These are phyloP conservation scores for Centrapalus pauciflorus DNA, from an alignment of 129 eudicot genomes.

Conservation along the genomic window DNA sequence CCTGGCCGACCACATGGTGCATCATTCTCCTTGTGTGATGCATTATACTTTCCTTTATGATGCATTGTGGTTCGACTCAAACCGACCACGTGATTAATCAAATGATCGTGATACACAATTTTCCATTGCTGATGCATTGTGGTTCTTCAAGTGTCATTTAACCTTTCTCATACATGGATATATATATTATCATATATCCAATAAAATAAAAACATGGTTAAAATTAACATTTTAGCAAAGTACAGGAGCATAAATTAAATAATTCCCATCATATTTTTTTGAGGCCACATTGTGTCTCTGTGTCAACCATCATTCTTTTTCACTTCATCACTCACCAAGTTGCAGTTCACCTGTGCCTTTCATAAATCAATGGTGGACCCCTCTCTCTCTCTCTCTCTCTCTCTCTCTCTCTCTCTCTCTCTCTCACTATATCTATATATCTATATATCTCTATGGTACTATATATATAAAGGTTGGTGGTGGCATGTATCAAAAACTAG, in stretches of 20 bases:
- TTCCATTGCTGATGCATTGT: too few relatives aligned
- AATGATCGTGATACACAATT: too few relatives aligned
- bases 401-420: constrained; percentile 18
- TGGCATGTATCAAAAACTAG: constrained; percentile 30
- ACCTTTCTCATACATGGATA: too few relatives aligned
- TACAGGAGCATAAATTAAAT: constrained; percentile 27
- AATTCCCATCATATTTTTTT: not conserved
- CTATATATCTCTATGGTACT: constrained; percentile 10
- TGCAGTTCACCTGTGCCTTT: constrained; percentile 61
- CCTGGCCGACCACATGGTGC: too few relatives aligned
- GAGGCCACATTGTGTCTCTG: constrained; percentile 31
- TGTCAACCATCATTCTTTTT: constrained; percentile 48
- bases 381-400: constrained; percentile 17
- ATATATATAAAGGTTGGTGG: constrained; percentile 57
- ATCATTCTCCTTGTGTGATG: too few relatives aligned
- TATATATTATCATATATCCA: too few relatives aligned
- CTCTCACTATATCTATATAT: too few relatives aligned
- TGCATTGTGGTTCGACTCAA: too few relatives aligned
- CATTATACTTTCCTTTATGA: too few relatives aligned
- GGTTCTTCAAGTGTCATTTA: too few relatives aligned
- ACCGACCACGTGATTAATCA: too few relatives aligned
- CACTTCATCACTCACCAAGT: constrained; percentile 41
- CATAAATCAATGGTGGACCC: constrained; percentile 54
- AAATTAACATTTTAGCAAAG: not conserved
- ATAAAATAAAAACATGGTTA: not conserved